These are phyloP conservation scores for Colletotrichum orbiculare DNA, from an alignment of 2,329 filamentous ascomycete genomes.

Conservation along the genomic window DNA sequence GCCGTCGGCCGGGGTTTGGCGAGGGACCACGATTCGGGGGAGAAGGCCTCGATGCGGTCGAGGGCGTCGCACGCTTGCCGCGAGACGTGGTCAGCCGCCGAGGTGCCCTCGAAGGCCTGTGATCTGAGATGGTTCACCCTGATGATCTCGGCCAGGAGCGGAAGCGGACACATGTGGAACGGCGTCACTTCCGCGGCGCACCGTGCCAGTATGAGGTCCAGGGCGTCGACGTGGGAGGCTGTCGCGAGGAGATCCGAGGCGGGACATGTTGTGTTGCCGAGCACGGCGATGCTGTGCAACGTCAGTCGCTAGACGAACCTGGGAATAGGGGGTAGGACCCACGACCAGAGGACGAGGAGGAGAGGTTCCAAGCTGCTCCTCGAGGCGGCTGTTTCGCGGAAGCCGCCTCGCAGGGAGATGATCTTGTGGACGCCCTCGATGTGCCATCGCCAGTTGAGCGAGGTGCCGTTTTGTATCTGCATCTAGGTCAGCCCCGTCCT, in stretches of 20 bases:
- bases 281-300: constrained; percentile 44
- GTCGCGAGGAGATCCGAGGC: constrained; percentile 45
- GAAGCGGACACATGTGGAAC: constrained; percentile 46
- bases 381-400: constrained; percentile 35
- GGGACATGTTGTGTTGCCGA: constrained; percentile 51
- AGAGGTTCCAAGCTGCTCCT: constrained; percentile 39
- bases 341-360: constrained; percentile 43
- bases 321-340: constrained; percentile 30
- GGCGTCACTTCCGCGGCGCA: constrained; percentile 36
- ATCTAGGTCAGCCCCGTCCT: neutral
- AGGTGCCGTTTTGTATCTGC: constrained; percentile 47
- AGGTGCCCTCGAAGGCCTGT: constrained; percentile 30
- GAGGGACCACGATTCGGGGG: constrained; percentile 41
- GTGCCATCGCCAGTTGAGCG: constrained; percentile 48
- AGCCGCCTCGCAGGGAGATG: constrained; percentile 47
- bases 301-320: neutral
- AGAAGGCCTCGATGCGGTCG: constrained; percentile 30
- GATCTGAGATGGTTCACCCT: constrained; percentile 49
- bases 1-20: constrained; percentile 42
- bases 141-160: constrained; percentile 47
- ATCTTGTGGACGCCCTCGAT: constrained; percentile 46
- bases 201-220: constrained; percentile 41
- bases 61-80: no score
- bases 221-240: constrained; percentile 39
- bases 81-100: no score